Evolutionary conservation across 1,284 basidiomycete genomes (phyloP).

Genomic region (Ustilago hordei): DNA sequence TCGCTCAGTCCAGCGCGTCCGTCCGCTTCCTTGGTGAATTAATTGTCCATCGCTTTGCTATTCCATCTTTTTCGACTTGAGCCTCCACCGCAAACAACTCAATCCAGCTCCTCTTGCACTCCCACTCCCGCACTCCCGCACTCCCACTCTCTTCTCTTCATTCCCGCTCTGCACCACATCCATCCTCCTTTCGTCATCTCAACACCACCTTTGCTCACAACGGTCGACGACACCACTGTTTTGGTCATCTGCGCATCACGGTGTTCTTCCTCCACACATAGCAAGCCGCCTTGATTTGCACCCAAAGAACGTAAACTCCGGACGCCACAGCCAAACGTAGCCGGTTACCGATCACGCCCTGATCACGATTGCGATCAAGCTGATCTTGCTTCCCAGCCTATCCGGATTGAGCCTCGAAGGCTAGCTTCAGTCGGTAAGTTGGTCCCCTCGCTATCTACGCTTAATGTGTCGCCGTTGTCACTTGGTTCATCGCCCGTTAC

Average conservation of each 20-base stretch:
- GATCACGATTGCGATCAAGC: slow-evolving; percentile 3
- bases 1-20: slow-evolving; percentile 28
- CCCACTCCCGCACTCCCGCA: background rate
- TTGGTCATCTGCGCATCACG: background rate
- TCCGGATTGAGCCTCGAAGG: background rate
- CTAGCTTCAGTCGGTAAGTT: background rate
- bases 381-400: background rate
- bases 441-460: background rate
- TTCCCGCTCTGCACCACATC: background rate
- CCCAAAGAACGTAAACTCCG: background rate
- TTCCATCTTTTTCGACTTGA: slow-evolving; percentile 13
- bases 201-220: background rate
- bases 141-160: slow-evolving; percentile 7
- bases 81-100: slow-evolving; percentile 23
- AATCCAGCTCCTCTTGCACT: background rate
- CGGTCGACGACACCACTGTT: background rate
- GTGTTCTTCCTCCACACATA: background rate
- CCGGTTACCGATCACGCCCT: background rate
- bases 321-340: slow-evolving; percentile 3
- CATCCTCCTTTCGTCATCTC: background rate
- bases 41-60: slow-evolving; percentile 20
- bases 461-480: background rate
- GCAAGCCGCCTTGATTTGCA: background rate
- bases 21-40: background rate
- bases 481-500: background rate